Evolutionary conservation across 441 rosid genomes (phyloP).

Genomic region (Isatis lusitanica): DNA sequence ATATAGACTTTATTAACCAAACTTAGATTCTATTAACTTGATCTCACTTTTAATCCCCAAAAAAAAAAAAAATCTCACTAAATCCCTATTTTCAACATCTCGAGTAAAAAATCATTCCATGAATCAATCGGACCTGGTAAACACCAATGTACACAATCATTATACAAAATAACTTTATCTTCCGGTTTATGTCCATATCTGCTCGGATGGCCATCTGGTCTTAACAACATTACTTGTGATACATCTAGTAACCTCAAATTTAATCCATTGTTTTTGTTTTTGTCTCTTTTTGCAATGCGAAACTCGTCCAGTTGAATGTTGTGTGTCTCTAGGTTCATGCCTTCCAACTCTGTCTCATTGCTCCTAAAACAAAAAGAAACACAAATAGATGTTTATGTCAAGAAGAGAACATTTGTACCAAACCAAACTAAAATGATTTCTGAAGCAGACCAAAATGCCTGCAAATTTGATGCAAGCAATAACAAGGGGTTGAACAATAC

Average conservation of each 20-base stretch:
- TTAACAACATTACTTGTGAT: constrained; percentile 67
- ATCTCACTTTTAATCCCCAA: not conserved
- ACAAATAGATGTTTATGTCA: not conserved
- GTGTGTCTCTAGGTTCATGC: constrained; percentile 50
- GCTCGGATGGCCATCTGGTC: constrained; percentile 87
- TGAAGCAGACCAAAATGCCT: too few species aligned
- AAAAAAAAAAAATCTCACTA: constrained; percentile 18
- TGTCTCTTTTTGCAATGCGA: constrained; percentile 48
- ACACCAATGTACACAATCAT: constrained; percentile 94
- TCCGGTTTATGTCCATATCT: constrained; percentile 48
- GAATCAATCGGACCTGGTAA: constrained; percentile 83
- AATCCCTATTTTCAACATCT: constrained; percentile 42
- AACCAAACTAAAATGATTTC: not conserved
- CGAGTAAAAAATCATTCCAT: constrained; percentile 77
- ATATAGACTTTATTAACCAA: too few species aligned
- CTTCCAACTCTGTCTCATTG: constrained; percentile 48
- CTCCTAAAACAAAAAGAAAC: constrained; percentile 22
- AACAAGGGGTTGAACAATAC: not conserved
- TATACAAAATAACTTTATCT: constrained; percentile 39
- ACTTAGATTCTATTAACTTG: not conserved
- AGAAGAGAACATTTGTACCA: not conserved
- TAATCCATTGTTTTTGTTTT: constrained; percentile 39
- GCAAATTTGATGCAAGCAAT: not conserved
- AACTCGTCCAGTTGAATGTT: constrained; percentile 62
- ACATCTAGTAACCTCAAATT: constrained; percentile 53